These are phyloP conservation scores for Cephalotrichum gorgonifer DNA, from an alignment of 2,329 filamentous ascomycete species.

Conservation along the genomic window DNA sequence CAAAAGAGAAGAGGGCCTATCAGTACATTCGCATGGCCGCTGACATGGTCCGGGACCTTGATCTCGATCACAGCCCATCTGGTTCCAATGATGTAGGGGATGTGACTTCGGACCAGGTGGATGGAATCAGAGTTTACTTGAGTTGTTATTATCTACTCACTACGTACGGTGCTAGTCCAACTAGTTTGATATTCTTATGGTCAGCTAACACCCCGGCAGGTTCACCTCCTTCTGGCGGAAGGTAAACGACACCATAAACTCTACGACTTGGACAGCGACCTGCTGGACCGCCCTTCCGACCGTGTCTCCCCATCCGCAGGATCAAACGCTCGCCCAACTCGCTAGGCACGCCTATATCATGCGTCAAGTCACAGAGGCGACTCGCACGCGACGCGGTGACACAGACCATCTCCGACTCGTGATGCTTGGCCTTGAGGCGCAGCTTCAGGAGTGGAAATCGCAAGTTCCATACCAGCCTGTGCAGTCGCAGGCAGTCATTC, in stretches of 20 bases:
- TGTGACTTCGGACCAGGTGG: conserved; percentile 14
- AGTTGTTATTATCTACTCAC: conserved; percentile 31
- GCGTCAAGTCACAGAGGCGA: conserved; percentile 25
- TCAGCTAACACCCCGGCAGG: conserved; percentile 15
- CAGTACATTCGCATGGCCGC: conserved; percentile 43
- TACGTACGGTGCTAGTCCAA: conserved; percentile 20
- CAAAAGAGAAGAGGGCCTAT: conserved; percentile 35
- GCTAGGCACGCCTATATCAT: conserved; percentile 28
- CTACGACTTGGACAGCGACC: conserved; percentile 29
- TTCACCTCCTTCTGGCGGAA: conserved; percentile 27
- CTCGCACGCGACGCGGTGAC: conserved; percentile 13
- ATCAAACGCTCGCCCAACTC: conserved; percentile 32
- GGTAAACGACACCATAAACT: conserved; percentile 17
- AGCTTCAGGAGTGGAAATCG: conserved; percentile 24
- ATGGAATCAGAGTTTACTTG: conserved; percentile 34
- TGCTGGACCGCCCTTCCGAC: conserved; percentile 34
- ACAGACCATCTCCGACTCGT: conserved; percentile 32
- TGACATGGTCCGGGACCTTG: conserved; percentile 39
- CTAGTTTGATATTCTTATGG: conserved; percentile 7
- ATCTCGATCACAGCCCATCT: conserved; percentile 29
- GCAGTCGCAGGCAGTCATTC: background rate
- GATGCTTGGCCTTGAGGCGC: conserved; percentile 35
- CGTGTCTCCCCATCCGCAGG: conserved; percentile 23
- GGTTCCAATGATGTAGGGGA: background rate
- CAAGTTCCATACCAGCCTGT: background rate